These are phyloP conservation scores for Candida taoyuanica DNA, from an alignment of 805 yeast genomes.

Conservation along the genomic window DNA sequence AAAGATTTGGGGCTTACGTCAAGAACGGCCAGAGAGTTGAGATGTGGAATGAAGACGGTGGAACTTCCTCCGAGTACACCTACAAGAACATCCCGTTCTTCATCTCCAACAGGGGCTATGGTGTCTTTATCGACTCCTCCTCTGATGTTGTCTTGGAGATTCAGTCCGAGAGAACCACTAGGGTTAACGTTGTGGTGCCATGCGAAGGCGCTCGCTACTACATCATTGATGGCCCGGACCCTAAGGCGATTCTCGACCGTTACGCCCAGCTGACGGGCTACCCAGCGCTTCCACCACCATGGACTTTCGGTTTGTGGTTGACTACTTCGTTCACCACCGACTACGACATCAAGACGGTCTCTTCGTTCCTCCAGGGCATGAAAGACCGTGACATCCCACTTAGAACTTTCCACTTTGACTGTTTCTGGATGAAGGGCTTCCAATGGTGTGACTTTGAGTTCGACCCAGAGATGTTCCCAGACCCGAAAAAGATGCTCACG, in stretches of 20 bases:
- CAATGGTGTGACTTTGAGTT: conserved; percentile 25
- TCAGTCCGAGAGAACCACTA: conserved; percentile 23
- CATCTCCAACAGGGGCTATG: conserved; percentile 22
- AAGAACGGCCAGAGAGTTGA: conserved; percentile 24
- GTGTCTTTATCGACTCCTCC: conserved; percentile 22
- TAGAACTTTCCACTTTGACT: conserved; percentile 22
- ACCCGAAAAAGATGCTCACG: conserved; percentile 23
- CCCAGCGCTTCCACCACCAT: conserved; percentile 24
- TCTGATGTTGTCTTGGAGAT: conserved; percentile 19
- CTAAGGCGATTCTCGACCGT: conserved; percentile 20
- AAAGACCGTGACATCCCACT: conserved; percentile 22
- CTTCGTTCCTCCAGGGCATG: conserved; percentile 22
- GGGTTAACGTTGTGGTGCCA: conserved; percentile 20
- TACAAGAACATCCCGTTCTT: conserved; percentile 23
- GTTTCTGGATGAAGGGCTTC: conserved; percentile 24
- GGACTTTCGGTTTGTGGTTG: conserved; percentile 23
- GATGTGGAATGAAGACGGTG: conserved; percentile 25
- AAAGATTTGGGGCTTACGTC: conserved; percentile 23
- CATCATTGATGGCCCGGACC: conserved; percentile 23
- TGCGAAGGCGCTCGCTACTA: conserved; percentile 22
- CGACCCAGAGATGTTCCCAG: conserved; percentile 22
- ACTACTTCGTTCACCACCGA: conserved; percentile 24
- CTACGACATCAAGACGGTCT: conserved; percentile 21
- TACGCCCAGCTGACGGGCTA: conserved; percentile 21
- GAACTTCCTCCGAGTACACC: conserved; percentile 22